Evolutionary conservation across 1,284 basidiomycete species (phyloP), one percentile per base, ranked within the genome.

Genomic region (Anthracocystis setariae): DNA sequence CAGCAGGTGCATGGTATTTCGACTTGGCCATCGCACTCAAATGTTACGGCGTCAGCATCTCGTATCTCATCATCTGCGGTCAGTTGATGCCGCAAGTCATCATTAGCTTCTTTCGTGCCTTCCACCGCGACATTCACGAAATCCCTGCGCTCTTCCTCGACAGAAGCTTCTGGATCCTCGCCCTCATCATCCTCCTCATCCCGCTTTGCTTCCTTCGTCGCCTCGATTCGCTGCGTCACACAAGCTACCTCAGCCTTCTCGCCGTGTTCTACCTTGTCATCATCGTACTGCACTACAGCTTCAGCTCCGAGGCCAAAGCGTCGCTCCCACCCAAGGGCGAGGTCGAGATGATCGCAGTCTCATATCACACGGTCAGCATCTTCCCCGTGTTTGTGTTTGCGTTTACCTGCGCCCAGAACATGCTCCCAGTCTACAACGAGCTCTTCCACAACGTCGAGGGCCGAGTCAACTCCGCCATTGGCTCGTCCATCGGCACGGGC

Each of bases 331-430:
- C 68, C 0, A 58, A 59, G 5, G 79, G 79, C 2, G 67, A 76
- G 2, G 52, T 81, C 15, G 58, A 74, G 21, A 20, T 73, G 10
- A 48, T 77, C 29, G 18, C 29, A 0, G 40, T 76, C n/a, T 72
- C 93, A 8, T 88, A 86, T 57, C 91, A 95, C 77, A 86, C 97
- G 15, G 66, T 82, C 80, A 68, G 89, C 91, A 21, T 93, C 88
- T 25, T 93, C 93, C 85, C 95, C 0, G 92, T 98, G 9, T 94
- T 97, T 84, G 92, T 98, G 2, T 96, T 97, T 84, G 92, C 92
- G 8, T 82, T 81, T 24, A 82, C 78, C 1, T 81, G 75, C 60
- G 83, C 80, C 1, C 77, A 75, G 58, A 78, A 79, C 77, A 74
- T 71, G 52, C 57, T 46, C 3, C 92, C 94, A 2, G 90, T 97